Conservation (phyloP, 495 filamentous ascomycete species). For the Neurospora pannonica region DNA sequence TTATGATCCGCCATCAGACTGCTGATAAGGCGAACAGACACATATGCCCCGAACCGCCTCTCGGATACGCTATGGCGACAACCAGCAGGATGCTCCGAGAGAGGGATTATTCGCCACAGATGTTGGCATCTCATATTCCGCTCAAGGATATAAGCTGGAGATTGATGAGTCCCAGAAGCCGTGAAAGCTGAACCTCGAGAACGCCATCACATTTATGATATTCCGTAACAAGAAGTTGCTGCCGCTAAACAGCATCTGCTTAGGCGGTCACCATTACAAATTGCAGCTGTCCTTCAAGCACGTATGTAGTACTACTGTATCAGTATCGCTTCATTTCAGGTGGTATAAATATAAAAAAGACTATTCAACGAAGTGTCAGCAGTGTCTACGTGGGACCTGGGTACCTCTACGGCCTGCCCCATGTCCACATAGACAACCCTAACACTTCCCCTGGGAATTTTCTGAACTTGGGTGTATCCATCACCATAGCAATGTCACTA, state of each 20-base stretch:
- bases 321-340: not conserved
- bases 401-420: not conserved
- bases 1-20: not conserved
- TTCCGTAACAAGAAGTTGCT: not conserved
- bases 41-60: not conserved
- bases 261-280: not conserved
- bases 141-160: not conserved
- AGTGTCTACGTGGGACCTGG: not conserved
- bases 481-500: not conserved
- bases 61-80: not conserved
- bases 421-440: not conserved
- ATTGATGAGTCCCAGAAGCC: not conserved
- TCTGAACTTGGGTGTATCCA: not conserved
- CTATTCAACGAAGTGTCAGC: not conserved
- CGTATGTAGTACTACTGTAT: not conserved
- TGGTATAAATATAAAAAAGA: not conserved
- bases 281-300: not conserved
- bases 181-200: not conserved
- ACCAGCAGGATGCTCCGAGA: not conserved
- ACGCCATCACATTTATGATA: not conserved
- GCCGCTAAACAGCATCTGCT: not conserved
- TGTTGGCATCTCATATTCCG: not conserved
- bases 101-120: not conserved
- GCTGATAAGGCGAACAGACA: not conserved
- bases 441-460: not conserved